Percentiles rank a stretch among this genome's conserved stretches.
These are phyloP conservation scores for Lodderomyces orthopsilosis DNA, from an alignment of 1,139 yeast genomes.

Conservation along the genomic window DNA sequence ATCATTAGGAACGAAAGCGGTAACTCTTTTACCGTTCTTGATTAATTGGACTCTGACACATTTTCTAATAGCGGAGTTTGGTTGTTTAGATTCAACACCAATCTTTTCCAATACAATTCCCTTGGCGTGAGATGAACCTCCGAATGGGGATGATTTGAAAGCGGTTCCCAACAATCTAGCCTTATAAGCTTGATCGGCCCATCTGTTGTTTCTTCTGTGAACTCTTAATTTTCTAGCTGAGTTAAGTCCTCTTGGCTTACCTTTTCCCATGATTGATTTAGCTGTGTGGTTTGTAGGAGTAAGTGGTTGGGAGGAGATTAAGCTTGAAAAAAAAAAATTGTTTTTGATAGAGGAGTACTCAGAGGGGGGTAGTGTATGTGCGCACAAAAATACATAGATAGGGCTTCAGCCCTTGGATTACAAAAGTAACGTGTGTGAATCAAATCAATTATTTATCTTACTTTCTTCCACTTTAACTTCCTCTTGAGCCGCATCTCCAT, in stretches of 20 bases:
- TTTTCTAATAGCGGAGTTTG: constrained; percentile 99
- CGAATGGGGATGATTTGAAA: constrained; percentile 99
- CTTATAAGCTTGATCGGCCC: constrained; percentile 99
- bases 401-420: not conserved
- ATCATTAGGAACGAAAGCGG: constrained; percentile 99
- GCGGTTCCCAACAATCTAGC: constrained; percentile 99
- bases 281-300: not conserved
- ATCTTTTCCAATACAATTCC: constrained; percentile 99
- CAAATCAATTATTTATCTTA: too few relatives aligned
- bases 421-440: not conserved
- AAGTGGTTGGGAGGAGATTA: constrained; percentile 4
- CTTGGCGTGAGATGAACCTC: constrained; percentile 99
- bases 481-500: not conserved
- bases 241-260: constrained; percentile 98
- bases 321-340: not conserved
- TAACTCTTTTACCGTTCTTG: constrained; percentile 99
- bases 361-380: not conserved
- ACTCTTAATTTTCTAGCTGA: constrained; percentile 99
- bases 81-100: constrained; percentile 99
- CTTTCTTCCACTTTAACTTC: too few relatives aligned
- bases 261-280: constrained; percentile 75
- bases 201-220: constrained; percentile 99
- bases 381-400: not conserved
- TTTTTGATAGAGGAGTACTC: not conserved
- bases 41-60: constrained; percentile 99